Conservation (phyloP, 352 stramenopile genomes). For the Globisporangium camurandrum region DNA sequence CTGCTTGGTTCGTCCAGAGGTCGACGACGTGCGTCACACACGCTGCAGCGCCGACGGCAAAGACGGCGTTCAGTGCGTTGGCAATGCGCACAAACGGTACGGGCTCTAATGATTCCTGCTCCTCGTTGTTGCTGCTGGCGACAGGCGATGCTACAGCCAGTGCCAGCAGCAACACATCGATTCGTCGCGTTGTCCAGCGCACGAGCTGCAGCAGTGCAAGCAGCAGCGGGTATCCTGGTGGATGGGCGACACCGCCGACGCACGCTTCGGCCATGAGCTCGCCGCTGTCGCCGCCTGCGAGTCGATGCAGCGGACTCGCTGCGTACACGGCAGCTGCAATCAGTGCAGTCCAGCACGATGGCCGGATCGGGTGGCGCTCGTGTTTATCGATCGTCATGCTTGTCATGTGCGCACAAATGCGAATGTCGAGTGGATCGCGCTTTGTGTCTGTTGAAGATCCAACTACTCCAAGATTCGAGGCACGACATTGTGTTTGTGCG, state of each 20-base stretch:
- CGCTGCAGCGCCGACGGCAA: conserved; percentile 24
- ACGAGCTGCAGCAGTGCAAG: conserved; percentile 47
- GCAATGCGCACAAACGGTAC: conserved; percentile 22
- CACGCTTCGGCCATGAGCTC: conserved; percentile 91
- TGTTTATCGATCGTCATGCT: neutral
- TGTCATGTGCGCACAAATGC: neutral
- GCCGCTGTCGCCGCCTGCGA: conserved; percentile 82
- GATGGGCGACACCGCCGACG: conserved; percentile 84
- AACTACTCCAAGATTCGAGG: neutral
- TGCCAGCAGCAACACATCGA: neutral
- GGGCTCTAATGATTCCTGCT: neutral
- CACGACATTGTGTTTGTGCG: neutral
- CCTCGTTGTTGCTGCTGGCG: neutral
- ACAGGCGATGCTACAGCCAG: too few species aligned
- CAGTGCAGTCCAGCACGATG: conserved; percentile 22
- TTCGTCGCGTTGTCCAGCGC: conserved; percentile 1
- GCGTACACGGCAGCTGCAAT: conserved; percentile 17
- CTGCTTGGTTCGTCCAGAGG: conserved; percentile 12
- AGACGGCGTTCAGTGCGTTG: conserved; percentile 27
- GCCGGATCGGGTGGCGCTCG: neutral
- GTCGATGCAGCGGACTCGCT: conserved; percentile 10
- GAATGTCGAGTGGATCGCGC: neutral
- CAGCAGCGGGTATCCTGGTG: conserved; percentile 90
- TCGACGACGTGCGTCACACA: conserved; percentile 30
- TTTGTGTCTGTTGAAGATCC: neutral